Conservation (phyloP, 345 rosid species). For the Eucalyptus paniculata region DNA sequence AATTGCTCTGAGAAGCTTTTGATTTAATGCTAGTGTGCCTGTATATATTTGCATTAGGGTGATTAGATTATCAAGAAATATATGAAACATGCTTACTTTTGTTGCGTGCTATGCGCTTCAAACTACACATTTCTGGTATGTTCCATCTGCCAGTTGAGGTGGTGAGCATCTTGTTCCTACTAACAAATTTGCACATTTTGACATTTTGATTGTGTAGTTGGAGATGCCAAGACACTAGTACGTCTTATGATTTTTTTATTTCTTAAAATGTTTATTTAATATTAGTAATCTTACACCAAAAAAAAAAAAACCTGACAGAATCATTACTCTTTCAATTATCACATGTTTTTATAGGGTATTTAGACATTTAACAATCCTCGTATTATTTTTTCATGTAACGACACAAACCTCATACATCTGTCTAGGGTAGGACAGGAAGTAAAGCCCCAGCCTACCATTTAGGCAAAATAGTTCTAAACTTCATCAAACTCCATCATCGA, state of each 20-base stretch:
- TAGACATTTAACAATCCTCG: neutral
- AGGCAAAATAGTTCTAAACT: neutral
- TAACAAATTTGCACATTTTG: neutral
- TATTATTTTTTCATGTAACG: neutral
- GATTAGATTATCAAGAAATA: neutral
- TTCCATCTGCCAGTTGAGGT: neutral
- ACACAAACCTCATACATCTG: neutral
- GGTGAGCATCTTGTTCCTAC: neutral
- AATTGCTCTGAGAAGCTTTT: neutral
- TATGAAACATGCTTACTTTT: neutral
- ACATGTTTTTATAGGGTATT: neutral
- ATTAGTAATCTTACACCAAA: neutral
- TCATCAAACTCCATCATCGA: neutral
- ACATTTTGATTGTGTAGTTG: neutral
- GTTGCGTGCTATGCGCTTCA: accelerated
- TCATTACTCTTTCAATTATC: neutral
- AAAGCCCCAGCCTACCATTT: neutral
- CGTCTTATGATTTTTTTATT: neutral
- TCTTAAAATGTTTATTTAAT: too few species aligned
- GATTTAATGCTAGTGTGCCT: neutral
- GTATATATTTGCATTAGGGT: neutral
- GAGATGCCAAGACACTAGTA: neutral
- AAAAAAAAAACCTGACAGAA: neutral
- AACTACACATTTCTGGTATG: neutral
- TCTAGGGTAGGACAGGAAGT: neutral